phyloP scores from a whole-genome alignment of 1,284 basidiomycete species.

The Trichosporon ovoides region DNA sequence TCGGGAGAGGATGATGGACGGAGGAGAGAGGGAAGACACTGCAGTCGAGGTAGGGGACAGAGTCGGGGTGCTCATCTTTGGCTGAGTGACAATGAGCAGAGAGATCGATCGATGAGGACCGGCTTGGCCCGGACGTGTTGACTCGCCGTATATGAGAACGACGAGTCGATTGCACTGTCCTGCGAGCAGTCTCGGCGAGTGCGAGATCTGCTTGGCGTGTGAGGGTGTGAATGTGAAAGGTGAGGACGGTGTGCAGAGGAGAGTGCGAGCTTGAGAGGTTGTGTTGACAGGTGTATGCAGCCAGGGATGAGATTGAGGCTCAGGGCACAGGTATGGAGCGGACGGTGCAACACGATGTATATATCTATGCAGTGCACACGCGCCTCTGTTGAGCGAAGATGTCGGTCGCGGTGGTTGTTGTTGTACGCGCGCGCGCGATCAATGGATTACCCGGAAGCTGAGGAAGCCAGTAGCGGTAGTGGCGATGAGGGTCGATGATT shows the following conservation, averaged over 20 bases:
- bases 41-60: neutral
- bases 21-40: neutral
- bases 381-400: neutral
- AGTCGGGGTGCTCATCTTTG: neutral
- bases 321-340: neutral
- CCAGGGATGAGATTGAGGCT: neutral
- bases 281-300: neutral
- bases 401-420: neutral
- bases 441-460: neutral
- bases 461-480: neutral
- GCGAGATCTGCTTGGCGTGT: neutral
- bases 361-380: neutral
- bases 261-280: neutral
- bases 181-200: neutral
- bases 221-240: neutral
- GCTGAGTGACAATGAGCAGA: neutral
- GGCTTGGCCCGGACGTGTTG: neutral
- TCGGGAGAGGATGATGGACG: neutral
- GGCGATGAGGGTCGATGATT: neutral
- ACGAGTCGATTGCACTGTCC: neutral
- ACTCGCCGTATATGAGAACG: neutral
- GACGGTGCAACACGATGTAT: neutral
- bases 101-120: neutral
- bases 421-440: too few species aligned
- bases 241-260: neutral